Evolutionary conservation across 78 protist species (phyloP).

Genomic region (Emiliania huxleyi): DNA sequence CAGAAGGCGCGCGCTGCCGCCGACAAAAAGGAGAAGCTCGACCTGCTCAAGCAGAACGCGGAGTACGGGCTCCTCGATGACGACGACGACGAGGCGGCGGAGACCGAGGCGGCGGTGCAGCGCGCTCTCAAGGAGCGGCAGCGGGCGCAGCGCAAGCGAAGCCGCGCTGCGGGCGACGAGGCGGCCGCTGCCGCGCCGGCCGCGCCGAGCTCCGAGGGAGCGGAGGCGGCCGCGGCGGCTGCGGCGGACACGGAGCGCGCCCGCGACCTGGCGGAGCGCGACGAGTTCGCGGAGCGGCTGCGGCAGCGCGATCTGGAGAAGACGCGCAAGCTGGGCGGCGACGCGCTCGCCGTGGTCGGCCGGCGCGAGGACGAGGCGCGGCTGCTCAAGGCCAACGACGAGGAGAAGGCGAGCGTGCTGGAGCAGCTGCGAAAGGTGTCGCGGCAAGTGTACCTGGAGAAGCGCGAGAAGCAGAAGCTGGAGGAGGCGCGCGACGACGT

Average conservation of each 20-base stretch:
- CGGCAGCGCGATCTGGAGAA: constrained; percentile 26
- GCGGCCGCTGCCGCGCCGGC: not conserved
- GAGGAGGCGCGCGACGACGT: constrained; percentile 16
- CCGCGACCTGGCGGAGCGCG: constrained; percentile 33
- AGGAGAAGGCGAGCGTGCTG: not conserved
- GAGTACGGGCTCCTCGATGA: constrained; percentile 16
- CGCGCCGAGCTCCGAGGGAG: not conserved
- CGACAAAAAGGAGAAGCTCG: not conserved
- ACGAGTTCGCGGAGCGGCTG: constrained; percentile 54
- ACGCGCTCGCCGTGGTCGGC: not conserved
- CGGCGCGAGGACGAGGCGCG: not conserved
- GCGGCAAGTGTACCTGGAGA: constrained; percentile 19
- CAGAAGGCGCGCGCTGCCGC: not conserved
- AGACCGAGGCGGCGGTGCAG: not conserved
- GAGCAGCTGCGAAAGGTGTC: constrained; percentile 32
- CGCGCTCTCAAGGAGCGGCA: not conserved
- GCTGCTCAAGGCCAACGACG: not conserved
- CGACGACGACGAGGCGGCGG: constrained; percentile 21
- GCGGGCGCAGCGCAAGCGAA: not conserved
- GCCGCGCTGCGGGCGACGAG: too few relatives aligned
- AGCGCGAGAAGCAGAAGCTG: constrained; percentile 32
- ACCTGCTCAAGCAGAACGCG: not conserved
- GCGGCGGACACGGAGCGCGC: constrained; percentile 26
- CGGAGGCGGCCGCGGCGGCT: not conserved
- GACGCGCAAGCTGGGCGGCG: not conserved